Evolutionary conservation across 2,329 filamentous ascomycete species (phyloP).

Genomic region (Rutstroemia sp.): DNA sequence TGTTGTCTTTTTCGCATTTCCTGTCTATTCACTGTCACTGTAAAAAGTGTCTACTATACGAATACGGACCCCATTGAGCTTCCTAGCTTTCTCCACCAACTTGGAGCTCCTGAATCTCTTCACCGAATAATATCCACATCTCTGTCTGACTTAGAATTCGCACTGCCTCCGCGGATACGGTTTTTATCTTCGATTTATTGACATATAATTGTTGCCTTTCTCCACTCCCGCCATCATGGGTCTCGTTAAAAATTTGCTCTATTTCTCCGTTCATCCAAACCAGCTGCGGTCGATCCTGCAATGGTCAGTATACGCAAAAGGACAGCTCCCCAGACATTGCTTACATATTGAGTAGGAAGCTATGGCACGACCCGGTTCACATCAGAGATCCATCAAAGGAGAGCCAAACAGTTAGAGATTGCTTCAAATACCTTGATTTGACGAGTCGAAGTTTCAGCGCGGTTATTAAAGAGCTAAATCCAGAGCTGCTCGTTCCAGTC

Average conservation of each 20-base stretch:
- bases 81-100: too few species aligned
- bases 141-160: neutral
- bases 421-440: constrained; percentile 77
- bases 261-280: constrained; percentile 67
- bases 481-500: constrained; percentile 83
- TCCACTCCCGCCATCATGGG: constrained; percentile 41
- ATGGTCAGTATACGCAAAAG: constrained; percentile 44
- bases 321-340: neutral
- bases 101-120: too few species aligned
- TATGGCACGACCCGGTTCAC: constrained; percentile 95
- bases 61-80: too few species aligned
- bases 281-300: constrained; percentile 79
- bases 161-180: neutral
- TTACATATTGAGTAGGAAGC: constrained; percentile 56
- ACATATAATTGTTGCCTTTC: neutral
- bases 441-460: constrained; percentile 90
- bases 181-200: neutral
- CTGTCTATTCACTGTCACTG: too few species aligned
- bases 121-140: too few species aligned
- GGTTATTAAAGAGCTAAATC: constrained; percentile 93
- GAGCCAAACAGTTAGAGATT: constrained; percentile 64
- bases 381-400: constrained; percentile 72
- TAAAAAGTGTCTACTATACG: too few species aligned
- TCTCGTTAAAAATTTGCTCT: constrained; percentile 47
- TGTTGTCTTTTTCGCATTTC: too few species aligned